These are phyloP conservation scores for Monosporascus sp. DNA, from an alignment of 2,329 filamentous ascomycete species.

Conservation along the genomic window DNA sequence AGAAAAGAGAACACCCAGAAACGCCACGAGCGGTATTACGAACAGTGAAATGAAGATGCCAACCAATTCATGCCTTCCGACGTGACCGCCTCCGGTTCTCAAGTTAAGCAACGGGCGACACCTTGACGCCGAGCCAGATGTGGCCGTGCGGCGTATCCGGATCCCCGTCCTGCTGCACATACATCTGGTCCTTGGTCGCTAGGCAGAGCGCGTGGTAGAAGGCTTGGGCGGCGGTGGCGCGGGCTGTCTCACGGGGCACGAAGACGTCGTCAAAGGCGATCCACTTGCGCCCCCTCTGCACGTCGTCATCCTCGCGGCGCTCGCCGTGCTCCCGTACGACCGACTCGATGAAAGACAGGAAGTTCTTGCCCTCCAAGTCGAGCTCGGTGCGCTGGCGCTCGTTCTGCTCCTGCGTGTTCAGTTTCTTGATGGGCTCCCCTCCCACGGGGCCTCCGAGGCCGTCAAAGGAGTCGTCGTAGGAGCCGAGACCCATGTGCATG, in stretches of 20 bases:
- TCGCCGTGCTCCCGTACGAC: conserved; percentile 26
- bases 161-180: conserved; percentile 53
- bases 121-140: conserved; percentile 40
- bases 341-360: conserved; percentile 38
- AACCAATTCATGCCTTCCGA: no score
- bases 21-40: not conserved
- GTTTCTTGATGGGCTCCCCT: not conserved
- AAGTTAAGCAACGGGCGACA: conserved; percentile 1
- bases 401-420: conserved; percentile 5
- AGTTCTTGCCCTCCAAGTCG: conserved; percentile 41
- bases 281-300: conserved; percentile 32
- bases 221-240: conserved; percentile 65
- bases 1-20: no score
- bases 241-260: conserved; percentile 46
- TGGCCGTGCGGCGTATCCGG: conserved; percentile 37
- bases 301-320: conserved; percentile 24
- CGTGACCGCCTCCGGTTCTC: no score
- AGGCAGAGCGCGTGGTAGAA: conserved; percentile 70
- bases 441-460: conserved; percentile 12
- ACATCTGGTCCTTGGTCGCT: conserved; percentile 59
- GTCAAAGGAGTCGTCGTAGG: conserved; percentile 28
- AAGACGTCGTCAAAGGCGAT: conserved; percentile 68
- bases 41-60: not conserved
- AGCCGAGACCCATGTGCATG: conserved; percentile 21
- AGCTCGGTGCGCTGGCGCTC: conserved; percentile 25